These are phyloP conservation scores for Lentinus brumalis DNA, from an alignment of 768 basidiomycete genomes.

Conservation along the genomic window DNA sequence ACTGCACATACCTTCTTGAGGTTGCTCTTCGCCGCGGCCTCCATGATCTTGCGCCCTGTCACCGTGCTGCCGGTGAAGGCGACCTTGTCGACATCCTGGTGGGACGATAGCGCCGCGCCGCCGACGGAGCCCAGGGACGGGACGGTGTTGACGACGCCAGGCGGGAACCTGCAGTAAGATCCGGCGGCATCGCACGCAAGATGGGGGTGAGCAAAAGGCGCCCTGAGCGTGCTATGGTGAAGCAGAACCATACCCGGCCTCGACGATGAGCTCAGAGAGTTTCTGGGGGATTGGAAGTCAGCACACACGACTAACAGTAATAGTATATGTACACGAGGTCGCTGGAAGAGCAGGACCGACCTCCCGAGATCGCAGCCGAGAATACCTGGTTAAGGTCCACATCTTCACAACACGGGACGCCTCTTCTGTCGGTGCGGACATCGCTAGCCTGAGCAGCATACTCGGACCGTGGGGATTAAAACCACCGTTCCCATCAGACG, in stretches of 20 bases:
- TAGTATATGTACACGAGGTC: not conserved
- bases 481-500: too few species aligned
- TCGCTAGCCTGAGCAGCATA: too few species aligned
- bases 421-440: too few species aligned
- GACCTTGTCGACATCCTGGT: conserved; percentile 88
- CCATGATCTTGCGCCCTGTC: conserved; percentile 89
- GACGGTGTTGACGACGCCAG: conserved; percentile 88
- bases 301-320: not conserved
- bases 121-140: conserved; percentile 81
- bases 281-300: conserved; percentile 46
- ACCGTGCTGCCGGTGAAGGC: conserved; percentile 93
- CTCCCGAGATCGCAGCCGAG: not conserved
- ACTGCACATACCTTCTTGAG: conserved; percentile 77
- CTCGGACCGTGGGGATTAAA: too few species aligned
- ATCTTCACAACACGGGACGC: not conserved
- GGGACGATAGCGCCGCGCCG: conserved; percentile 81
- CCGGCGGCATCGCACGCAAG: not conserved
- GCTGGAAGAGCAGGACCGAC: not conserved
- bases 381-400: not conserved
- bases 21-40: conserved; percentile 91
- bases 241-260: conserved; percentile 67
- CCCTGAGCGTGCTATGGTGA: not conserved
- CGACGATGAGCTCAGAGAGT: conserved; percentile 78
- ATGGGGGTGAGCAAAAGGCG: not conserved
- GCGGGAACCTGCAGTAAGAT: conserved; percentile 66